Evolutionary conservation across 1,284 basidiomycete species (phyloP).

Genomic region (Ganoderma boninense): DNA sequence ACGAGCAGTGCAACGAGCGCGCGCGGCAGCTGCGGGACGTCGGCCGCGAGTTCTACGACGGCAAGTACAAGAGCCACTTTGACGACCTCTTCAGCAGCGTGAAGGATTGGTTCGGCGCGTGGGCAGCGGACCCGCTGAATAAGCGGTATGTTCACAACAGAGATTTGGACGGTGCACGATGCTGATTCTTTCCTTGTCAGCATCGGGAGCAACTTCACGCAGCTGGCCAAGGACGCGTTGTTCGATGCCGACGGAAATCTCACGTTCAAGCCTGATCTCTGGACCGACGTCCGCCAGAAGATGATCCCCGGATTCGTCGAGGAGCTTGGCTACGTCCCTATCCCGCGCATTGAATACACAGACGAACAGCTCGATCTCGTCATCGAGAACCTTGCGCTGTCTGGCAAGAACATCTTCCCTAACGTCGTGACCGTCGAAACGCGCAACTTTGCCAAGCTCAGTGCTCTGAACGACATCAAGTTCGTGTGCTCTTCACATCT

Average conservation of each 20-base stretch:
- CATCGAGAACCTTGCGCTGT: constrained; percentile 92
- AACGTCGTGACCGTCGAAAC: constrained; percentile 85
- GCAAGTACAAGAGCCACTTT: constrained; percentile 88
- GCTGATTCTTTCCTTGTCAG: constrained; percentile 68
- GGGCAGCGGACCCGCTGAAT: constrained; percentile 88
- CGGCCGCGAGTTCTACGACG: constrained; percentile 82
- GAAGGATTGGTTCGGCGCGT: constrained; percentile 81
- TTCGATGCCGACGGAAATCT: constrained; percentile 72
- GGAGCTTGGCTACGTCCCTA: constrained; percentile 88
- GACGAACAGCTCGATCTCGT: constrained; percentile 89
- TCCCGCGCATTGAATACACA: constrained; percentile 92
- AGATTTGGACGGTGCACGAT: constrained; percentile 29
- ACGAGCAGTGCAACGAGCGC: constrained; percentile 74
- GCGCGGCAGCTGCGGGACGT: constrained; percentile 69
- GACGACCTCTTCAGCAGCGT: constrained; percentile 81
- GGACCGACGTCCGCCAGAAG: constrained; percentile 86
- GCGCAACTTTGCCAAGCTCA: constrained; percentile 85
- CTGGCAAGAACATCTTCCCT: constrained; percentile 85
- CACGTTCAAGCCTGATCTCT: constrained; percentile 89
- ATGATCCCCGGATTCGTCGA: constrained; percentile 86
- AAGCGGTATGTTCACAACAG: constrained; percentile 45
- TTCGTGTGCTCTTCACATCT: too few relatives aligned
- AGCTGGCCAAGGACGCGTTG: constrained; percentile 80
- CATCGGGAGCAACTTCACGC: constrained; percentile 85
- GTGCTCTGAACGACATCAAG: constrained; percentile 67